These are phyloP conservation scores for Lyophyllum atratum DNA, from an alignment of 768 basidiomycete genomes.

Conservation along the genomic window DNA sequence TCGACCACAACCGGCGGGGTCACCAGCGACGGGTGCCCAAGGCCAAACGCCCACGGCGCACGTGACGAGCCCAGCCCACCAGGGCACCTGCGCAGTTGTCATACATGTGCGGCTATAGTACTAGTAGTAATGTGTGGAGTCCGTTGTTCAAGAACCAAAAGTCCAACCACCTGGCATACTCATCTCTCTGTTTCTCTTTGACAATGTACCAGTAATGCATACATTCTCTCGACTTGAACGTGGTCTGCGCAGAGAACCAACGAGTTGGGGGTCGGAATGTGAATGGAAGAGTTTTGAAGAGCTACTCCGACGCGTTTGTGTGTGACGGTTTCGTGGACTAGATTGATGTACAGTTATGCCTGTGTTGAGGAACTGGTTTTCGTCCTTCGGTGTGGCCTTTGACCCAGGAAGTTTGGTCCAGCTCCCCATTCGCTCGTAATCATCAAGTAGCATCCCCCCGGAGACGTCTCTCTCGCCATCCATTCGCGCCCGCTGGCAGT, in stretches of 20 bases:
- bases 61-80: too few relatives aligned
- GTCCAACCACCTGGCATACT: slow-evolving; percentile 46
- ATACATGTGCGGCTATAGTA: not conserved
- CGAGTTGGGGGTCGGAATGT: slow-evolving; percentile 1
- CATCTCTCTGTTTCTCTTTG: slow-evolving; percentile 23
- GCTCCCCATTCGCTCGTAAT: slow-evolving; percentile 51
- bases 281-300: not conserved
- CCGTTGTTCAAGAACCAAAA: slow-evolving; percentile 10
- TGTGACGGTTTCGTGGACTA: not conserved
- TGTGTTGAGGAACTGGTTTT: not conserved
- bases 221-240: not conserved
- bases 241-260: slow-evolving; percentile 1
- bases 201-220: slow-evolving; percentile 3
- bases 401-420: slow-evolving; percentile 37
- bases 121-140: not conserved
- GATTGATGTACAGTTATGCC: not conserved
- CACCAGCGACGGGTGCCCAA: too few relatives aligned
- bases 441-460: slow-evolving; percentile 41
- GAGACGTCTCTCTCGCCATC: slow-evolving; percentile 26
- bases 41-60: too few relatives aligned
- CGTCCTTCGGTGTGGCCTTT: slow-evolving; percentile 5
- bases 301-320: not conserved
- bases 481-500: slow-evolving; percentile 32
- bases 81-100: too few relatives aligned
- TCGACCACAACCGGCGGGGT: too few relatives aligned